phyloP scores from a whole-genome alignment of 257 asterid genomes.

The Prunella vulgaris region DNA sequence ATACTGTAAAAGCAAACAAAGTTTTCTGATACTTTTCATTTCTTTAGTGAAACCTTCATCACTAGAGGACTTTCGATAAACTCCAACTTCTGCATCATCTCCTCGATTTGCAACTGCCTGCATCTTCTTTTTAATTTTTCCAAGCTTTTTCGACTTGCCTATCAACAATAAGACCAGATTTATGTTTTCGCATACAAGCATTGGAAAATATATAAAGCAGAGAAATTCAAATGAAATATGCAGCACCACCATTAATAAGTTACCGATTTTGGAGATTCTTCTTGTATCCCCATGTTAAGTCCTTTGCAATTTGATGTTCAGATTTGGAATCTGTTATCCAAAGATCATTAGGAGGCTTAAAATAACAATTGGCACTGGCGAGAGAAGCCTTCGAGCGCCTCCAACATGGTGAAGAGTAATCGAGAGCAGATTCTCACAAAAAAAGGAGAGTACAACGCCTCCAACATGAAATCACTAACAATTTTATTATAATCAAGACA shows the following conservation, averaged over 20 bases:
- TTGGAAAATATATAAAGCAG: not conserved
- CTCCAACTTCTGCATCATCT: conserved; percentile 46
- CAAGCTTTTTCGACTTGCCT: conserved; percentile 48
- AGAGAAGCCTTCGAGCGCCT: too few species aligned
- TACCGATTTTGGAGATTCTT: conserved; percentile 23
- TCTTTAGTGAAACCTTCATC: conserved; percentile 77
- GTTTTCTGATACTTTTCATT: conserved; percentile 55
- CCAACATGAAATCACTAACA: too few species aligned
- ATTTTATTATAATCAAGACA: too few species aligned
- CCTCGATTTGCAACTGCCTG: conserved; percentile 29
- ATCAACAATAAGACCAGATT: conserved; percentile 3
- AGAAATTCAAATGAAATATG: not conserved
- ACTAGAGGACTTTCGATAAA: conserved; percentile 73
- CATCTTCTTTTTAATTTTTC: conserved; percentile 31
- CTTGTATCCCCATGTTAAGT: conserved; percentile 17
- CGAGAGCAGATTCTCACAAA: too few species aligned
- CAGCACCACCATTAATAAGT: too few species aligned
- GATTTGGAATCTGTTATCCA: too few species aligned
- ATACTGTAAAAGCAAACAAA: not conserved
- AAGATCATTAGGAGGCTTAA: too few species aligned
- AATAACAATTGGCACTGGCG: too few species aligned
- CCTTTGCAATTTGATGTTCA: too few species aligned
- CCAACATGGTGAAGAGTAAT: too few species aligned
- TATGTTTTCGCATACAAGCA: not conserved
- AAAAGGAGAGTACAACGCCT: too few species aligned